Percentiles rank a stretch among this genome's conserved stretches.
These are phyloP conservation scores for Carex littledalei DNA, from an alignment of 176 grass and related monocot species.

Conservation along the genomic window DNA sequence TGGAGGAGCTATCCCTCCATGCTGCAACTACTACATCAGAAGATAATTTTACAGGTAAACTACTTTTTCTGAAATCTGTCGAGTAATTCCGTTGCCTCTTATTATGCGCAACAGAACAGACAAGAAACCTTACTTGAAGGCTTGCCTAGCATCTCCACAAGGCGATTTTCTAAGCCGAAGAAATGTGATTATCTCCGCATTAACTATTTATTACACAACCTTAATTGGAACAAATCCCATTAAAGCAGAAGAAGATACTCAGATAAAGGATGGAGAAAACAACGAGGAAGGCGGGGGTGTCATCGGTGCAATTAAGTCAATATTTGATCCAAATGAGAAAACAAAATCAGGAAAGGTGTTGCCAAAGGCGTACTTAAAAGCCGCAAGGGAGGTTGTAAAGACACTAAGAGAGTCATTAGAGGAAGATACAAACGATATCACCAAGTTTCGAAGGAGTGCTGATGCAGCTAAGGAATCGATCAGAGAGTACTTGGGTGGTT, in stretches of 20 bases:
- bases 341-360: conserved; percentile 72
- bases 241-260: conserved; percentile 33
- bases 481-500: conserved; percentile 61
- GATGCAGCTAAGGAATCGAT: conserved; percentile 84
- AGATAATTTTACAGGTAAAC: background rate
- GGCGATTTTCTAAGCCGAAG: conserved; percentile 20
- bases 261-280: background rate
- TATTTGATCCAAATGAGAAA: conserved; percentile 80
- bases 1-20: background rate
- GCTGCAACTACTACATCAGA: background rate
- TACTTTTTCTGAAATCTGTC: background rate
- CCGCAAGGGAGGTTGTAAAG: conserved; percentile 80
- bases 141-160: background rate
- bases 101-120: conserved; percentile 64
- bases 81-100: background rate
- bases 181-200: background rate
- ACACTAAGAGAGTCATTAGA: conserved; percentile 78
- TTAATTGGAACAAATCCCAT: background rate
- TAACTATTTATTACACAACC: conserved; percentile 2
- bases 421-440: conserved; percentile 51
- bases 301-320: conserved; percentile 58
- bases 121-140: conserved; percentile 23
- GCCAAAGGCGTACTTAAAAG: conserved; percentile 88
- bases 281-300: conserved; percentile 28
- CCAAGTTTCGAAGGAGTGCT: conserved; percentile 65